Base-by-base conservation (phyloP, 2,329 filamentous ascomycete genomes). In the Coniochaeta ligniaria region DNA sequence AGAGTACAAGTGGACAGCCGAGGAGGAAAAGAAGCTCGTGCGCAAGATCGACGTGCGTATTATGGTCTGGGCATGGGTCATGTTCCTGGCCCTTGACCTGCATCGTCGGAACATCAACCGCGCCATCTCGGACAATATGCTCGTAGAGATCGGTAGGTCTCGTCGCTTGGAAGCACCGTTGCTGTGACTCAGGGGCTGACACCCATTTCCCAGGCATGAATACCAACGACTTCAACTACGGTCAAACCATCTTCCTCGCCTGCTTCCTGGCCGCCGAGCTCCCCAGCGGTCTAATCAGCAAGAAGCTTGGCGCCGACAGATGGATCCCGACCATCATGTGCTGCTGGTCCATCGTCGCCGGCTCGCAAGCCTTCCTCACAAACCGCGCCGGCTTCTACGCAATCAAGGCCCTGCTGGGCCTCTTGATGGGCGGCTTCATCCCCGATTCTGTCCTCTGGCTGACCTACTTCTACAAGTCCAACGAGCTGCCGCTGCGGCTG, bases 401-500 rank as follows among this genome's bases (percentile, higher is more conserved):
- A 47, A 70, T 70, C 59, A 69, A 69, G 50, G 68, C 68, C 1
- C 65, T 73, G 1, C 70, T 83, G 1, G 81, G 79, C 8, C 69
- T 83, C 8, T 73, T 82, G 62, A 78, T 83, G 71, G 83, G 83
- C 55, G 84, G 84, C 0, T 88, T 88, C 65, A 87, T 88, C 59
- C 84, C 85, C 0, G 83, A 86, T 62, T 83, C 84, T 24, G 81
- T 89, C 16, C 75, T 89, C 0, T 92, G 88, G 72, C 76, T 91
- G 6, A 87, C 84, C 3, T 92, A 92, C 71, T 93, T 88, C 73
- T 93, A 92, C 74, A 92, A 84, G 54, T 84, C 84, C 0, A 80
- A 80, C 59, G 90, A 92, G 69, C 76, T 93, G 0, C 87, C 89
- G 0, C 80, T 82, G 12, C 82, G 90, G 1, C 74, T 92, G 20